Percentiles rank a stretch among this genome's conserved stretches.
Evolutionary conservation across 2,329 filamentous ascomycete genomes (phyloP).

Genomic region (Simplicillium sp.): DNA sequence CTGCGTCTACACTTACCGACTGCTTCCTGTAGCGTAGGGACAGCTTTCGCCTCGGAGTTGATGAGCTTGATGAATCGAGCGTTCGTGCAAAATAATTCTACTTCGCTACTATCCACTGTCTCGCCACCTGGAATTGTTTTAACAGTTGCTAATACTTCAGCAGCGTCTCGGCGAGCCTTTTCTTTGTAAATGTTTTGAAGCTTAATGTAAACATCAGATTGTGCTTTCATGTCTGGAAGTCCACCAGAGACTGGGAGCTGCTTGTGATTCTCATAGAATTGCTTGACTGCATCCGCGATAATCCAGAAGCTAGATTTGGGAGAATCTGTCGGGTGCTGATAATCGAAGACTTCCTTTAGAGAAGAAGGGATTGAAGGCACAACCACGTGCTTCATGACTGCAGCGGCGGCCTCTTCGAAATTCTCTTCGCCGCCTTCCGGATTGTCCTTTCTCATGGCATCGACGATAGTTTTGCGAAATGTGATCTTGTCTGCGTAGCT

Average conservation of each 20-base stretch:
- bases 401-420: slow-evolving; percentile 82
- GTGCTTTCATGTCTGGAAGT: slow-evolving; percentile 95
- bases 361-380: slow-evolving; percentile 56
- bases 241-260: slow-evolving; percentile 76
- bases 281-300: slow-evolving; percentile 68
- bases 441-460: slow-evolving; percentile 59
- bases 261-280: slow-evolving; percentile 65
- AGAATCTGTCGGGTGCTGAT: slow-evolving; percentile 32
- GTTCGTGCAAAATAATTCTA: slow-evolving; percentile 92
- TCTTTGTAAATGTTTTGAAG: slow-evolving; percentile 89
- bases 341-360: slow-evolving; percentile 70
- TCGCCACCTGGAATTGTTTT: slow-evolving; percentile 39
- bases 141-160: slow-evolving; percentile 61
- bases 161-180: slow-evolving; percentile 71
- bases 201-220: slow-evolving; percentile 79
- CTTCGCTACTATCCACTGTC: slow-evolving; percentile 57
- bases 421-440: slow-evolving; percentile 91
- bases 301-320: slow-evolving; percentile 67
- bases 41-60: slow-evolving; percentile 36
- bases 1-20: slow-evolving; percentile 36
- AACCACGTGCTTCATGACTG: slow-evolving; percentile 80
- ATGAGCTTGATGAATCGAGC: slow-evolving; percentile 88
- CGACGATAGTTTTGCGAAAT: slow-evolving; percentile 64
- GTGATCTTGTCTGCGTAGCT: slow-evolving; percentile 79
- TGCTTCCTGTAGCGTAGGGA: slow-evolving; percentile 36